Base-by-base conservation (phyloP, 768 basidiomycete genomes). In the Mycena sanguinolenta region DNA sequence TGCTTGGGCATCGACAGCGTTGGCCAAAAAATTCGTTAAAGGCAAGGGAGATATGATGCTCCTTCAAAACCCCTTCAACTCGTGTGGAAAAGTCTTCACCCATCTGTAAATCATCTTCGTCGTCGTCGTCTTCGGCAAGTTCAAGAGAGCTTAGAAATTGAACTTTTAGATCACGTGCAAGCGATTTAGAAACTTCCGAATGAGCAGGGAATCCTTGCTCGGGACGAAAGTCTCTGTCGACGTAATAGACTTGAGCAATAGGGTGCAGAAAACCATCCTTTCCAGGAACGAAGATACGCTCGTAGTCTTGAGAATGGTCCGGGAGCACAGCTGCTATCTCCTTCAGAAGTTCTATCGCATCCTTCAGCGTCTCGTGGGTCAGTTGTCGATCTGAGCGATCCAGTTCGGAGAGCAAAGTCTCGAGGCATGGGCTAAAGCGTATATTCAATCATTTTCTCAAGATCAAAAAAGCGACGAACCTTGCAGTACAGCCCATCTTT, bases 21-120 rank as follows among this genome's bases (percentile, higher is more conserved):
- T 81, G 8, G 80, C 80, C 25, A 81, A 36, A n/a, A 49, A 77
- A 78, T 62, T 81, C 79, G 63, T 74, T 76, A 32, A 77, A 64
- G 0, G 77, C 74, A 39, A 77, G 73, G 3, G 74, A 55, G 9
- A 74, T 66, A 17, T 69, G 58, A 50, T 81, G 79, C 32, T 76
- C 72, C 25, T 69, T 66, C 50, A 81, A 63, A 19, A 79, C 74
- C 12, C 72, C 60, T 13, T 65, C 46, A 23, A 81, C 77, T 9
- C 80, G 69, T 8, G 59, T 74, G 9, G 72, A 72, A 5, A 80
- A 70, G 38, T 77, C 77, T 67, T 81, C 79, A 3, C 69, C 73
- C 71, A 79, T 78, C 44, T 79, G 75, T 23, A 70, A 69, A 38
- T 70, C 74, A 21, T 74, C 73, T 2, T 71, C 69, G 21, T 74